Percentiles rank a stretch among this genome's conserved stretches.
Conservation (phyloP, 768 basidiomycete species). For the Amanita muscaria region DNA sequence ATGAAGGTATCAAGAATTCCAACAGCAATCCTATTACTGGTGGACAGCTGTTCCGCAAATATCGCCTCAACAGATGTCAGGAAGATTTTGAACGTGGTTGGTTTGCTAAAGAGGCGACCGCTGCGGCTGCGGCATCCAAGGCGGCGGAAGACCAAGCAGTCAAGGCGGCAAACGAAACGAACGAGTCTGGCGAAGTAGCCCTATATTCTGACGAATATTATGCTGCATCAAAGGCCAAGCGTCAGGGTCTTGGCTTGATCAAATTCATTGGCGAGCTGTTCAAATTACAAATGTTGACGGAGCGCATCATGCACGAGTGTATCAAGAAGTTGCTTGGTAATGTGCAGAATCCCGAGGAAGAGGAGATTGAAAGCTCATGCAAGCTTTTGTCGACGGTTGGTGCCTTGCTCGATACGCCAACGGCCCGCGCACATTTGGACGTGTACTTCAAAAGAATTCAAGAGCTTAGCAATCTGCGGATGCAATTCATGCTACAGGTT, state of each 20-base stretch:
- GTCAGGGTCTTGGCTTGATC: conserved; percentile 93
- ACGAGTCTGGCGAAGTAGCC: conserved; percentile 51
- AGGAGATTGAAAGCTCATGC: conserved; percentile 95
- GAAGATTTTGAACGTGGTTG: conserved; percentile 97
- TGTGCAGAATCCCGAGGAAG: conserved; percentile 92
- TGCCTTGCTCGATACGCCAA: conserved; percentile 65
- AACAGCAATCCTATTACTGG: conserved; percentile 90
- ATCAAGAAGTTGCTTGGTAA: conserved; percentile 92
- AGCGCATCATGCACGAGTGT: conserved; percentile 98
- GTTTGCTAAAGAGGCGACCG: conserved; percentile 81
- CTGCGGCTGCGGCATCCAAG: conserved; percentile 79
- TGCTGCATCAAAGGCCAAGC: conserved; percentile 92
- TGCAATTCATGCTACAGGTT: conserved; percentile 95
- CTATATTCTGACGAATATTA: conserved; percentile 96
- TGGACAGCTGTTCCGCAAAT: conserved; percentile 93
- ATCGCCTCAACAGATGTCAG: conserved; percentile 92
- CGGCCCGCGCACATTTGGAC: conserved; percentile 80
- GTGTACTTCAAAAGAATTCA: conserved; percentile 91
- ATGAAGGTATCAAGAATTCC: conserved; percentile 71
- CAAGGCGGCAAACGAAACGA: conserved; percentile 57
- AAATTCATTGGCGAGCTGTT: conserved; percentile 98
- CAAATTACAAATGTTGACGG: conserved; percentile 97
- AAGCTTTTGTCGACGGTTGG: conserved; percentile 90
- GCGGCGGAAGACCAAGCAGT: conserved; percentile 78
- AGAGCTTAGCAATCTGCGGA: conserved; percentile 72